Base-by-base conservation (phyloP, 164 flowering plant genomes). In the Kalanchoe fedtschenkoi region DNA sequence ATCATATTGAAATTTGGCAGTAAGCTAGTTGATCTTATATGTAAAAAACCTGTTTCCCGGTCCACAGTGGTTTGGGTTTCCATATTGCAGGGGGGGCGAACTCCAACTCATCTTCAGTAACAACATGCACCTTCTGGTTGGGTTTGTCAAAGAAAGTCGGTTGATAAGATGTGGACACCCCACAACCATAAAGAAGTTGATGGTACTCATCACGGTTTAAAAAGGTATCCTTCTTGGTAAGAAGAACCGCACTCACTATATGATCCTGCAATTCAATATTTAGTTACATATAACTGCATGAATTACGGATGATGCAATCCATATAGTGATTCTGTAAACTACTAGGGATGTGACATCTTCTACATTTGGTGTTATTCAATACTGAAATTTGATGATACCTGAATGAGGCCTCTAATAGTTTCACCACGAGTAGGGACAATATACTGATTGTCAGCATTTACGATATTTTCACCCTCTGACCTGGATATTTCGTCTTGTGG, bases 401-500 rank as follows among this genome's bases (percentile, higher is more conserved):
- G 99, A 80, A 93, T 93, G 74, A 93, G 81, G 66, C 88, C 87
- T 73, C 99, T 78, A 38, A 79, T 78, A 33, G 99, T 87, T 58
- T 84, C 95, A 67, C 97, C 99, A 70, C 80, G 82, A 22, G 99
- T 88, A 34, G 99, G 99, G 71, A 85, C 87, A 62, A 84, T 81
- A 74, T 90, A 93, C 61, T 93, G 99, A 62, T 90, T 80, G 73
- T 93, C 85, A 44, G 99, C 99, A 81, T 93, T 87, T 14, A 87
- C 95, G 77, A 93, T 88, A 67, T 87, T 82, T 67, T 79, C 82
- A 37, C 86, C 96, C 78, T 93, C 99, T 34, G 99, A 84, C 66
- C 99, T 96, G 26, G 99, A 88, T 70, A 93, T 82, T 80, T 93
- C 99, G 79, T 93, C 99, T 88, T 93, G 99, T 7, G 99, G 99